Percentiles rank a stretch among this genome's conserved stretches.
Conservation (phyloP, 2,329 filamentous ascomycete species). For the Arthrobotrys sphaeroides region DNA sequence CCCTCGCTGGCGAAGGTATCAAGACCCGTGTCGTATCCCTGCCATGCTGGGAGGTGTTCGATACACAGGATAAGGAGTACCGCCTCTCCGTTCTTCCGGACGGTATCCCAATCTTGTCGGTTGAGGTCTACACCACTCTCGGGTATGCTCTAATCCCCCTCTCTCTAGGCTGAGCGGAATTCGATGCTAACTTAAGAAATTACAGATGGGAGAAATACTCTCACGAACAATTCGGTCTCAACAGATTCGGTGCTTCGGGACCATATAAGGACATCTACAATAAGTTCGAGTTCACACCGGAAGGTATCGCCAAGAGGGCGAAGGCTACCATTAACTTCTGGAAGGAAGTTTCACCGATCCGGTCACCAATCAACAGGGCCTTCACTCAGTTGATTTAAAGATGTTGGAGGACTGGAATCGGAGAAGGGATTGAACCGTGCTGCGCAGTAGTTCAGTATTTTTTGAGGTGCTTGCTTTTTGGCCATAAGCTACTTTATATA, state of each 20-base stretch:
- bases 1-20: constrained; percentile 85
- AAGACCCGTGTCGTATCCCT: constrained; percentile 92
- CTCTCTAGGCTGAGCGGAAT: not conserved
- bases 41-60: constrained; percentile 97
- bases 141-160: constrained; percentile 60
- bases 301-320: constrained; percentile 95
- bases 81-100: constrained; percentile 90
- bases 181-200: not conserved
- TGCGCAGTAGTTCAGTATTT: not conserved
- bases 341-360: constrained; percentile 89
- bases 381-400: constrained; percentile 94
- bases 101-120: constrained; percentile 88
- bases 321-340: constrained; percentile 93
- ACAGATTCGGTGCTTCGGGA: constrained; percentile 97
- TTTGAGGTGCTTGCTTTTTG: not conserved
- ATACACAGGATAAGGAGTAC: constrained; percentile 93
- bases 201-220: constrained; percentile 93
- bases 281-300: constrained; percentile 99
- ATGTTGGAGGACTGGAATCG: not conserved
- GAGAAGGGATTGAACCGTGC: not conserved
- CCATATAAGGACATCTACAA: constrained; percentile 99
- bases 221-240: constrained; percentile 99
- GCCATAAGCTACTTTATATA: constrained; percentile 4
- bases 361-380: constrained; percentile 94
- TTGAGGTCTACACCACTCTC: constrained; percentile 96